These are phyloP conservation scores for Psophocarpus tetragonolobus DNA, from an alignment of 306 rosid genomes.

Conservation along the genomic window DNA sequence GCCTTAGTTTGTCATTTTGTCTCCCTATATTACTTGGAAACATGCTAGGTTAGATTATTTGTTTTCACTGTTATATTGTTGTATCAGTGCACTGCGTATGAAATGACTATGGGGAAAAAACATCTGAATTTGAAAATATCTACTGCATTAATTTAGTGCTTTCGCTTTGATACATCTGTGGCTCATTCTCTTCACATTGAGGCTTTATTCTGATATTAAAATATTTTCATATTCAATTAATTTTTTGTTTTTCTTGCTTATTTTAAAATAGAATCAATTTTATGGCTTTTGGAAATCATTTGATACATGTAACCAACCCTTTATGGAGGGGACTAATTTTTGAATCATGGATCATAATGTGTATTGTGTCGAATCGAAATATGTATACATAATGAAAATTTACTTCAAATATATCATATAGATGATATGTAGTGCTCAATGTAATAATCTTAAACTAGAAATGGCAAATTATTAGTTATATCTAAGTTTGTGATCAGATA, in stretches of 20 bases:
- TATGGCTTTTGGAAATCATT: slow-evolving; percentile 6
- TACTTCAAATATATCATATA: not conserved
- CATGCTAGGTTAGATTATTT: not conserved
- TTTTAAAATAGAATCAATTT: not conserved
- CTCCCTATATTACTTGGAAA: slow-evolving; percentile 28
- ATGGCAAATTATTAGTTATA: no score
- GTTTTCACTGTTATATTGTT: not conserved
- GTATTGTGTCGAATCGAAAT: not conserved
- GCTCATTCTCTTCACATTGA: not conserved
- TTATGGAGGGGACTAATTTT: not conserved
- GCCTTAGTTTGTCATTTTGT: slow-evolving; percentile 26
- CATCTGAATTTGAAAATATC: not conserved
- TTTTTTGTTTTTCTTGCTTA: not conserved
- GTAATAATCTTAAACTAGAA: not conserved
- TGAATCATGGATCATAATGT: not conserved
- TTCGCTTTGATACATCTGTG: slow-evolving; percentile 3
- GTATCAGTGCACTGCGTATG: not conserved
- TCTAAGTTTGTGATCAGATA: no score
- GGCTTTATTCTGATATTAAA: not conserved
- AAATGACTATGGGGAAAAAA: not conserved
- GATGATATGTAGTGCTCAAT: not conserved
- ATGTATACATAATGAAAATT: not conserved
- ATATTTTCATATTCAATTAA: not conserved
- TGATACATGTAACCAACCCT: not conserved
- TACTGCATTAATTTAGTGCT: not conserved